Percentiles rank a stretch among this genome's conserved stretches.
These are phyloP conservation scores for Pythium graminicola DNA, from an alignment of 352 stramenopile species.

Conservation along the genomic window DNA sequence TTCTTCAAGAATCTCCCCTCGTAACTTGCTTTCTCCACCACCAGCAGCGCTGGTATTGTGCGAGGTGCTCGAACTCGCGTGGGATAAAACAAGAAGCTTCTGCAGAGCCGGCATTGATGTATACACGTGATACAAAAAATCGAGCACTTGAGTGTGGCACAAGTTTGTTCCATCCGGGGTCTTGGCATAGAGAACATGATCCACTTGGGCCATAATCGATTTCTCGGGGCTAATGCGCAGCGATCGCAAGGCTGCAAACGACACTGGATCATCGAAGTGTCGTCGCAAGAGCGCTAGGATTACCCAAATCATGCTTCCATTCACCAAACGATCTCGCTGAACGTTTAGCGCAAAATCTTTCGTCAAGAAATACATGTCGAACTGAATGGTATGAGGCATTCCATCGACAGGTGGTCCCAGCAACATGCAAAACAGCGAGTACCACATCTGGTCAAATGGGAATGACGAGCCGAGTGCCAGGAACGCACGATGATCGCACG, in stretches of 20 bases:
- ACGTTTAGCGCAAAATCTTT: slow-evolving; percentile 74
- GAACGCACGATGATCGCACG: slow-evolving; percentile 34
- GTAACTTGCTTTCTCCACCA: slow-evolving; percentile 28
- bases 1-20: slow-evolving; percentile 55
- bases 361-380: slow-evolving; percentile 53
- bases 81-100: slow-evolving; percentile 4
- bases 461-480: slow-evolving; percentile 20
- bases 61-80: background rate
- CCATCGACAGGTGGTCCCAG: slow-evolving; percentile 58
- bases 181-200: slow-evolving; percentile 13
- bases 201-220: slow-evolving; percentile 18
- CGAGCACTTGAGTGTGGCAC: slow-evolving; percentile 43
- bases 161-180: background rate
- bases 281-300: slow-evolving; percentile 50
- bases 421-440: slow-evolving; percentile 55
- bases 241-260: slow-evolving; percentile 20
- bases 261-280: slow-evolving; percentile 44
- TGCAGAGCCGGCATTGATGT: slow-evolving; percentile 16
- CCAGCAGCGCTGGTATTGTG: slow-evolving; percentile 12
- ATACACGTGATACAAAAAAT: slow-evolving; percentile 43
- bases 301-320: slow-evolving; percentile 42
- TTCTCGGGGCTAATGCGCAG: slow-evolving; percentile 17
- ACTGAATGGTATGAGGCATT: slow-evolving; percentile 48
- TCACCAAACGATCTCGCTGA: slow-evolving; percentile 41
- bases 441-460: slow-evolving; percentile 67